Evolutionary conservation across 1,139 yeast genomes (phyloP), one percentile per base, ranked within the genome.

Genomic region (Meyerozyma carpophila): DNA sequence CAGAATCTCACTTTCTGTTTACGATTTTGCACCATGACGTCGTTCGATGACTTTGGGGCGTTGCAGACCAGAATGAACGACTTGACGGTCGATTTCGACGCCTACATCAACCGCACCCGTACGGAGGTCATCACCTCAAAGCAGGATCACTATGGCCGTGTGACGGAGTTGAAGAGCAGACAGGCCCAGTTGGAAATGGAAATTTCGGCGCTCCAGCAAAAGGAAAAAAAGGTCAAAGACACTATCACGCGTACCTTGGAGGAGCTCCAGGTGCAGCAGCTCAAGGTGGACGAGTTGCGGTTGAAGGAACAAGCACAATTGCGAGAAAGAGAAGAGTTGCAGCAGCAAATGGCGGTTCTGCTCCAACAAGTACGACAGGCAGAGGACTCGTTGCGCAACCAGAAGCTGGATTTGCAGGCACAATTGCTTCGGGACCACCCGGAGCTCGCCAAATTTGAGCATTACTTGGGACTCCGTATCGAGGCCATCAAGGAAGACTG

Each of bases 391-490:
- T 51, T 61, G 28, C 45, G 48, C n/a, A 50, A 44, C 8, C 53
- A 57, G 6, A 55, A 55, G 40, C 49, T 47, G 40, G 50, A 52
- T 36, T 46, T 66, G 41, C 52, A 54, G 37, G 55, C 54, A 11
- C 70, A 69, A 47, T 50, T 57, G 25, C 56, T 59, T 25, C 58
- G 59, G 24, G 79, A 75, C 44, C 56, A 61, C 43, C 68, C 67
- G 4, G 70, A 73, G 42, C 63, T 76, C 18, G 54, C 64, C 32
- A 65, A 70, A 43, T 75, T 64, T 49, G 81, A 76, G 46, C 59
- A 61, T 41, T 68, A 75, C 45, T 58, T 75, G 41, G 82, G 82
- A 1, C 54, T 77, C 41, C 63, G 59, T 40, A 66, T 77, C 32
- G 71, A 68, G 40, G 78, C 74, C 5, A 46, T 70, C 3, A 55